Percentiles rank a stretch among this genome's conserved stretches.
Conservation (phyloP, 2,329 filamentous ascomycete species). For the Arthrobotrys entomopaga region DNA sequence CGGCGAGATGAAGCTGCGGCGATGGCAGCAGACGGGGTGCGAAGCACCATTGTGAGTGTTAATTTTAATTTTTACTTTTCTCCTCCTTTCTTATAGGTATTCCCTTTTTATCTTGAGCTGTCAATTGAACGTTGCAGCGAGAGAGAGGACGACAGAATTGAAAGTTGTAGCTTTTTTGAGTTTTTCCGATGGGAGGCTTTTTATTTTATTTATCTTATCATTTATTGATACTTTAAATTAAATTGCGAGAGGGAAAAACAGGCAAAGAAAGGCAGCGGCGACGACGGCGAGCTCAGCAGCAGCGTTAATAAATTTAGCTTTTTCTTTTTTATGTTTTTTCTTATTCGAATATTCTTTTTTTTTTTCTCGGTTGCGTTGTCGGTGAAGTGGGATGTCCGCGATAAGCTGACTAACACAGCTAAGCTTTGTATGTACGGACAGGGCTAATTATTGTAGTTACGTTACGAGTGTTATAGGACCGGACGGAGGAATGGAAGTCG, state of each 20-base stretch:
- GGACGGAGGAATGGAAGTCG: slow-evolving; percentile 22
- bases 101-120: background rate
- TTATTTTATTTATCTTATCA: too few species aligned
- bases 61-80: background rate
- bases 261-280: background rate
- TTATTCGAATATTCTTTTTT: background rate
- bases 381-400: slow-evolving; percentile 8
- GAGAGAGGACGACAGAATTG: background rate
- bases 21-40: slow-evolving; percentile 48
- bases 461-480: background rate
- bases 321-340: slow-evolving; percentile 7
- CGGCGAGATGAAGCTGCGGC: slow-evolving; percentile 49
- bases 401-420: slow-evolving; percentile 1
- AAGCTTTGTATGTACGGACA: too few species aligned
- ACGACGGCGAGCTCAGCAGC: slow-evolving; percentile 1
- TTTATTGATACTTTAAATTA: too few species aligned
- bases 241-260: too few species aligned
- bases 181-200: too few species aligned
- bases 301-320: background rate
- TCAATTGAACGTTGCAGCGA: background rate
- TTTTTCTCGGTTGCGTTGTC: slow-evolving; percentile 4
- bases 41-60: slow-evolving; percentile 51
- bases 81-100: background rate
- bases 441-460: too few species aligned
- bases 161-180: too few species aligned